Evolutionary conservation across 305 asterid species (phyloP), one percentile per base, ranked within the genome.

Genomic region (Andrographis paniculata): DNA sequence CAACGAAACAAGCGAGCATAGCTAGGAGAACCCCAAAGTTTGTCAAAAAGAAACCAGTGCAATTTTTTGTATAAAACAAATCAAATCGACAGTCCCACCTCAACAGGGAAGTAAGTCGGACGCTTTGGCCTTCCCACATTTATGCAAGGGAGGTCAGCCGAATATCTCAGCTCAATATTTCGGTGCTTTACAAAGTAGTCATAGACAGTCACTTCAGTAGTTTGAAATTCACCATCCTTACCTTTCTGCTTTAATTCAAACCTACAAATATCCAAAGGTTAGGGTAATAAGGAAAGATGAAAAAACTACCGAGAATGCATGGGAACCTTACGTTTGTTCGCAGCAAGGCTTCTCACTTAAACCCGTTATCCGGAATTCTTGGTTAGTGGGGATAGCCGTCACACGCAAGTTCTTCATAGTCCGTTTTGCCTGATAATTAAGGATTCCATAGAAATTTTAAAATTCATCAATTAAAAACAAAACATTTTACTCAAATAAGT

Each of bases 141-240:
- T 20, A 83, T 77, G 70, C 91, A 83, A 14, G 87, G 94, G 20
- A 79, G 56, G 40, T 79, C 77, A 6, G 74, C 85, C 37, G 87
- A 83, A 55, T 71, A 83, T 9, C 75, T 42, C 58, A 83, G 61
- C 15, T 71, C 61, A 2, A 83, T 63, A 46, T 77, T 73, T 0
- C 66, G 74, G 44, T 56, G 59, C 48, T 73, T 74, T 6, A 82
- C 81, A 40, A 82, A 82, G 66, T 82, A 79, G 91, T 82, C 88
- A 52, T 82, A 73, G 9, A 82, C 83, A 0, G 88, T 76, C 18
- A 67, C 66, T 56, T 73, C 85, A 1, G 38, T 46, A 0, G 71
- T 69, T 47, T 73, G 67, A 50, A 39, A 52, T 42, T 65, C 74
- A 14, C 42, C 76, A 55, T 76, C 74, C 49, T 52, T 73, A 39